Evolutionary conservation across 177 flowering plant species (phyloP).

Genomic region (Tripterygium wilfordii): DNA sequence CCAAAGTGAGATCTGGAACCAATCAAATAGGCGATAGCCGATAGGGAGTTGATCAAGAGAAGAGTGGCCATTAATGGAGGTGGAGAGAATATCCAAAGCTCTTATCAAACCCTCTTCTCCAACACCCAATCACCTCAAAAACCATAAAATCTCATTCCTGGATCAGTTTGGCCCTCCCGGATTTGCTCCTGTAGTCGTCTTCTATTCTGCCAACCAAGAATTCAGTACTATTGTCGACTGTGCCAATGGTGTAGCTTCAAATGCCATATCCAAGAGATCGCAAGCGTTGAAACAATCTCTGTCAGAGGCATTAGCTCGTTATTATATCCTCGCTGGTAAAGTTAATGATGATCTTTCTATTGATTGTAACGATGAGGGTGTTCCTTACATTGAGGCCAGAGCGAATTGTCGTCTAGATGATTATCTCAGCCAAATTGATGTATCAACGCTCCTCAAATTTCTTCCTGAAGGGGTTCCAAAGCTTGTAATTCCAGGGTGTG

Average conservation of each 20-base stretch:
- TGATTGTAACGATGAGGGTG: conserved; percentile 26
- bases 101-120: conserved; percentile 29
- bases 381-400: conserved; percentile 1
- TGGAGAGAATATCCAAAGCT: conserved; percentile 17
- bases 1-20: too few species aligned
- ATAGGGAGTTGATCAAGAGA: too few species aligned
- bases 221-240: too few species aligned
- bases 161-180: conserved; percentile 27
- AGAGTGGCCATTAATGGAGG: too few species aligned
- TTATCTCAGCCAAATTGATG: background rate
- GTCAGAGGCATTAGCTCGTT: conserved; percentile 20
- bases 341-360: conserved; percentile 24
- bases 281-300: conserved; percentile 20
- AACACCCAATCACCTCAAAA: conserved; percentile 29
- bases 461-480: conserved; percentile 10
- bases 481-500: background rate
- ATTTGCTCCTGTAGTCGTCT: conserved; percentile 22
- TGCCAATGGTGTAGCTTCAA: too few species aligned
- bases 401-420: background rate
- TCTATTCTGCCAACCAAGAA: conserved; percentile 9
- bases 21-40: too few species aligned
- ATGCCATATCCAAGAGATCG: background rate
- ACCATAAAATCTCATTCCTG: conserved; percentile 19
- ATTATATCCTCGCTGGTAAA: conserved; percentile 40
- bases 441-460: background rate